Evolutionary conservation across 345 rosid genomes (phyloP).

Genomic region (Lepidium didymum): DNA sequence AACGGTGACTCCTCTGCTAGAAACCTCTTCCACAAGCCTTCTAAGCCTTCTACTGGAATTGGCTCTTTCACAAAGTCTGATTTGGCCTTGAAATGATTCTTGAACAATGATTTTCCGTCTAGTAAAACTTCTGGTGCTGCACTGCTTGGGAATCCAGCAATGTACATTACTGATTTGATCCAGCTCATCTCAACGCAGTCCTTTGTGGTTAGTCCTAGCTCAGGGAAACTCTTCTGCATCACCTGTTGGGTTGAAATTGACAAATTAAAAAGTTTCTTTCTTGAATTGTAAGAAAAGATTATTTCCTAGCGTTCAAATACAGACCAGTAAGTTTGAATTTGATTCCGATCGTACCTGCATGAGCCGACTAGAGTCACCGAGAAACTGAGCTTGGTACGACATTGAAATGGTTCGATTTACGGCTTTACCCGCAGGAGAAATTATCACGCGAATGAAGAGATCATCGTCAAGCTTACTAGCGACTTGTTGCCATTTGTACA

Average conservation of each 20-base stretch:
- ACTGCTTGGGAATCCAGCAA: slow-evolving; percentile 43
- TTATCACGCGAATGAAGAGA: slow-evolving; percentile 51
- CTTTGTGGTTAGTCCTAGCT: slow-evolving; percentile 42
- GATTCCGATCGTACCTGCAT: slow-evolving; percentile 3
- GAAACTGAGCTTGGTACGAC: slow-evolving; percentile 40
- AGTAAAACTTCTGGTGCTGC: slow-evolving; percentile 46
- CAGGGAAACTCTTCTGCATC: slow-evolving; percentile 53
- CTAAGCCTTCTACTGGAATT: slow-evolving; percentile 20
- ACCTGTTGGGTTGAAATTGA: slow-evolving; percentile 25
- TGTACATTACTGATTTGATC: slow-evolving; percentile 59
- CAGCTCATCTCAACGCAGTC: slow-evolving; percentile 56
- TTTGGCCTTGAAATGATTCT: slow-evolving; percentile 57
- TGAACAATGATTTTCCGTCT: slow-evolving; percentile 41
- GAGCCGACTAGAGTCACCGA: slow-evolving; percentile 40
- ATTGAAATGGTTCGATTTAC: slow-evolving; percentile 30
- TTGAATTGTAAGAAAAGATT: background rate
- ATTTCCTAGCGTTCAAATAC: background rate
- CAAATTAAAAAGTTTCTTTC: background rate
- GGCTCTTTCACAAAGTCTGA: slow-evolving; percentile 60
- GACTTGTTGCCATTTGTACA: slow-evolving; percentile 52
- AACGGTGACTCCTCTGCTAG: slow-evolving; percentile 12
- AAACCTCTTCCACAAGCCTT: slow-evolving; percentile 26
- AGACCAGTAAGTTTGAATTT: background rate
- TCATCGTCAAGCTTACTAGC: slow-evolving; percentile 46
- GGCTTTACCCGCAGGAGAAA: slow-evolving; percentile 22